A percentile compares a stretch with the other conserved stretches of the same genome.
These are phyloP conservation scores for Plantago elongata DNA, from an alignment of 257 asterid genomes.

Conservation along the genomic window DNA sequence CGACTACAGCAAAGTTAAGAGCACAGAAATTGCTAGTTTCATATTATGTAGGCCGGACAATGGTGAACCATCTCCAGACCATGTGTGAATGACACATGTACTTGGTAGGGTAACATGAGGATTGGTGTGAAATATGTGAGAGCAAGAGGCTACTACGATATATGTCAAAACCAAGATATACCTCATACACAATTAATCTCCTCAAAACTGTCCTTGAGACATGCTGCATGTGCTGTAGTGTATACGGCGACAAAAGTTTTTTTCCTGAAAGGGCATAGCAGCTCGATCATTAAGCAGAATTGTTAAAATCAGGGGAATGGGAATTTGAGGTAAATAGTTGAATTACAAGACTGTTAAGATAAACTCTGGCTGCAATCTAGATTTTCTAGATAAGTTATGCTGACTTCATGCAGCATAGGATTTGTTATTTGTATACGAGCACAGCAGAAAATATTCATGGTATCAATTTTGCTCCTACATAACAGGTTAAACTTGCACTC, in stretches of 20 bases:
- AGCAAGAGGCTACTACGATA: no score
- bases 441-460: no score
- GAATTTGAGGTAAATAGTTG: background rate
- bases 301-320: background rate
- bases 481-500: no score
- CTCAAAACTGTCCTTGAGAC: conserved; percentile 98
- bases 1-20: background rate
- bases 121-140: no score
- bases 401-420: no score
- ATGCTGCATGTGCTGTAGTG: conserved; percentile 65
- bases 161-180: conserved; percentile 21
- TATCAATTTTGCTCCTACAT: no score
- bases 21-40: background rate
- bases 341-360: background rate
- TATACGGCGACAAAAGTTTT: conserved; percentile 86
- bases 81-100: background rate
- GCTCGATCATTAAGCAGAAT: background rate
- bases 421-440: no score
- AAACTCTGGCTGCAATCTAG: no score
- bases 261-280: conserved; percentile 51
- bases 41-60: no score
- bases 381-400: no score
- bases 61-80: background rate
- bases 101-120: background rate
- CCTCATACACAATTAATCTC: conserved; percentile 98